Percentiles rank a stretch among this genome's conserved stretches.
Evolutionary conservation across 768 basidiomycete species (phyloP).

Genomic region (Boletus sp.): DNA sequence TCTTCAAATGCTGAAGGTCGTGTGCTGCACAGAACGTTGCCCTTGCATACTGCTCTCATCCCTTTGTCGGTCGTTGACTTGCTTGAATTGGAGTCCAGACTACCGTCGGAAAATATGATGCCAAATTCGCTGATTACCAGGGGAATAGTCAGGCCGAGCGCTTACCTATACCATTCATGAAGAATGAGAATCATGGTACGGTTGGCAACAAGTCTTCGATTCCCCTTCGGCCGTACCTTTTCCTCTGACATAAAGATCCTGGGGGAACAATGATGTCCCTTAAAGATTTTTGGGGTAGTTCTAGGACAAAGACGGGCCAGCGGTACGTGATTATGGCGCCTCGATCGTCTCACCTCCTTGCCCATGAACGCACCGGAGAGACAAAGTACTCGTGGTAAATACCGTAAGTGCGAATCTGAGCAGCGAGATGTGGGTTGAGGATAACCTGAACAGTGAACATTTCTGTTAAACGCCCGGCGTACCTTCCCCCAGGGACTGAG

Average conservation of each 20-base stretch:
- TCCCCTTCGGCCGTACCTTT: neutral
- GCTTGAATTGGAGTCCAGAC: neutral
- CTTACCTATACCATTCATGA: neutral
- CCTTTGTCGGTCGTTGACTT: neutral
- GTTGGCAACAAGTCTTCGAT: neutral
- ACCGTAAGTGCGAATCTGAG: conserved; percentile 3
- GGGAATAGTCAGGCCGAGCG: neutral
- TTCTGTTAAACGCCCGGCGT: neutral
- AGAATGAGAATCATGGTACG: neutral
- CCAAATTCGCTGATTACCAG: neutral
- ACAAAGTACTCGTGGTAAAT: neutral
- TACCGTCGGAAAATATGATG: neutral
- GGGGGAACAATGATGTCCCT: neutral
- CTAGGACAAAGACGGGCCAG: neutral
- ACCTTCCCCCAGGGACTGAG: neutral
- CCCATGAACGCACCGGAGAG: neutral
- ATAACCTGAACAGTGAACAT: neutral
- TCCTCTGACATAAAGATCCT: neutral
- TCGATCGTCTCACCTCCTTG: neutral
- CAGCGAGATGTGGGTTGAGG: neutral
- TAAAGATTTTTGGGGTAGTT: neutral
- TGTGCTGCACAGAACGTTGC: conserved; percentile 12
- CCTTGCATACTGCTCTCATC: neutral
- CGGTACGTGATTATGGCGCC: conserved; percentile 7
- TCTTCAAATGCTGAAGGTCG: neutral